Evolutionary conservation across 225 moss, liverwort and hornwort species (phyloP).

Genomic region (Bryoerythrophyllum caledonicum): DNA sequence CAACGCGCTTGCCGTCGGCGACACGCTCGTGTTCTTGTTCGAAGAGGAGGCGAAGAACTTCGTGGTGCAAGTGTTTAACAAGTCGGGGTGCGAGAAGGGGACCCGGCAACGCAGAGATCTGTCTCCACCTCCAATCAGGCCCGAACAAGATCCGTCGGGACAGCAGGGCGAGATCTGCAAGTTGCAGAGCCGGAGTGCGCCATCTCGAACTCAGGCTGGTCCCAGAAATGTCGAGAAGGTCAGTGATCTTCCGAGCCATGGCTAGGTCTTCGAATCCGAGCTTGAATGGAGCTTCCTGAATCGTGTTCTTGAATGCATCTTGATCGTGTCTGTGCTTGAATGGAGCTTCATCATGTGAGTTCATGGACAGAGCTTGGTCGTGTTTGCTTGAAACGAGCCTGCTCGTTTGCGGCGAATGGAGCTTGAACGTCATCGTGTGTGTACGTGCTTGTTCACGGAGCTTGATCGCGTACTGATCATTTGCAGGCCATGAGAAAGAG

Average conservation of each 20-base stretch:
- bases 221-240: too few relatives aligned
- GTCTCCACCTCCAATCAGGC: neutral
- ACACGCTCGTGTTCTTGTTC: conserved; percentile 19
- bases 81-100: conserved; percentile 8
- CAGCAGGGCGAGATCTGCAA: neutral
- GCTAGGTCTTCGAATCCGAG: too few relatives aligned
- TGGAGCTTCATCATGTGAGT: neutral
- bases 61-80: conserved; percentile 10
- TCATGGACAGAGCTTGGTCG: too few relatives aligned
- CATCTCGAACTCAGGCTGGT: too few relatives aligned
- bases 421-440: too few relatives aligned
- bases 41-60: conserved; percentile 6
- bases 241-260: too few relatives aligned
- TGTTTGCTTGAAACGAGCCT: neutral
- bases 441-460: too few relatives aligned
- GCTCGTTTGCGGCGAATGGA: too few relatives aligned
- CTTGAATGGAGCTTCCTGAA: too few relatives aligned
- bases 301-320: neutral
- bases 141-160: neutral
- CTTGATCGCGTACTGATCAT: neutral
- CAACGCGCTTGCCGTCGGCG: conserved; percentile 11
- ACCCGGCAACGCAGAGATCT: too few relatives aligned
- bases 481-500: neutral
- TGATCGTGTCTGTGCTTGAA: neutral
- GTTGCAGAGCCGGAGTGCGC: neutral